A percentile compares a stretch with the other conserved stretches of the same genome.
Evolutionary conservation across 2,329 filamentous ascomycete species (phyloP).

Genomic region (Alternaria rosae): DNA sequence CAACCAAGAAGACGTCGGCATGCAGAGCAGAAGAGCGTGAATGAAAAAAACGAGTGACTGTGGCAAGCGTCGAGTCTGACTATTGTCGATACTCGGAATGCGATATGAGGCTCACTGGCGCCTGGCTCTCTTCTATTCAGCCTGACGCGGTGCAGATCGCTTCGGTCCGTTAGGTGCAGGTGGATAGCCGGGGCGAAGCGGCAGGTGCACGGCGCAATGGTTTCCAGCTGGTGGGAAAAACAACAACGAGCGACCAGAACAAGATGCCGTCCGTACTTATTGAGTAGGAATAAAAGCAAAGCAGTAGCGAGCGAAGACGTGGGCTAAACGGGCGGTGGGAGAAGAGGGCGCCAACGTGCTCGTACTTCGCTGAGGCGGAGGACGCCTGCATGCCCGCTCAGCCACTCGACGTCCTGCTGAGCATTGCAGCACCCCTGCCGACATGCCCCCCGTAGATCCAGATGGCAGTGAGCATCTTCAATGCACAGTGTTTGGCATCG

Average conservation of each 20-base stretch:
- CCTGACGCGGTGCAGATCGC: conserved; percentile 32
- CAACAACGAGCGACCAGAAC: conserved; percentile 10
- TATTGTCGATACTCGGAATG: conserved; percentile 1
- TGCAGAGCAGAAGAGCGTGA: conserved; percentile 16
- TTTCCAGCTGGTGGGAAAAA: conserved; percentile 10
- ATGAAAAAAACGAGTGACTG: conserved; percentile 15
- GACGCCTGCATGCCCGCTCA: conserved; percentile 24
- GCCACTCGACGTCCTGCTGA: conserved; percentile 26
- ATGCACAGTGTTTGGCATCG: neutral
- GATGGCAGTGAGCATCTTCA: conserved; percentile 1
- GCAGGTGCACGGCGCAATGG: conserved; percentile 15
- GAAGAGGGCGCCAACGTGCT: conserved; percentile 20
- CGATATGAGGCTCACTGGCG: conserved; percentile 17
- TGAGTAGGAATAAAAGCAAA: neutral
- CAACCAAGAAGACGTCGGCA: conserved; percentile 16
- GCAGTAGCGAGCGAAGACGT: conserved; percentile 3
- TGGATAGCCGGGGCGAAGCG: conserved; percentile 20
- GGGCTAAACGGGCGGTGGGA: conserved; percentile 15
- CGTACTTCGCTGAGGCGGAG: conserved; percentile 29
- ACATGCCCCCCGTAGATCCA: conserved; percentile 9
- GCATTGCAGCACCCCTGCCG: conserved; percentile 13
- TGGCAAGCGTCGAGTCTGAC: conserved; percentile 8
- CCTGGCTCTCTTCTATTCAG: conserved; percentile 25
- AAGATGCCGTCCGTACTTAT: neutral
- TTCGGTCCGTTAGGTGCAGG: conserved; percentile 20